Base-by-base conservation (phyloP, 345 rosid species). In the Sonneratia caseolaris region DNA sequence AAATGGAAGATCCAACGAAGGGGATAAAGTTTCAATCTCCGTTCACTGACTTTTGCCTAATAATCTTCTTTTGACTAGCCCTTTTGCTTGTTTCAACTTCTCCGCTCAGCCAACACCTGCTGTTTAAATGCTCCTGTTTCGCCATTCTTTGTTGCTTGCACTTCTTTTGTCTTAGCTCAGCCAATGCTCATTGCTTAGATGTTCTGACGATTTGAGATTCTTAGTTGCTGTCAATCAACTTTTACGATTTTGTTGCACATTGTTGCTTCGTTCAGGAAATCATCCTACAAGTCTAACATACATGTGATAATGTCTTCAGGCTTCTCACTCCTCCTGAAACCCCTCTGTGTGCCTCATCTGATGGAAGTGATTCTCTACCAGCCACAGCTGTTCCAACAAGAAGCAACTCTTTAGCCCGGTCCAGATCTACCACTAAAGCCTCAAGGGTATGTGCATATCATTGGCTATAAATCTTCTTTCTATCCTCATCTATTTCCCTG, bases 311-410 rank as follows among this genome's bases (percentile, higher is more conserved):
- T 76, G 66, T 79, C 69, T 40, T 48, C 73, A 95, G 99, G 99
- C 97, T 95, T 81, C 97, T 95, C 70, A 90, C 99, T 61, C 99
- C 99, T 74, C 99, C 99, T n/a, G 97, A 91, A 79, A 95, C 99
- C 77, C 99, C 99, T 32, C 91, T 90, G 53, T 82, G 80, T 82
- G 79, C 90, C 57, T 86, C 91, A 68, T 78, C 86, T 1, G 89
- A 84, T 56, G 91, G 88, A 70, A 79, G 66, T 38, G 92, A 86
- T 66, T 82, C 93, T 71, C 92, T 84, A 70, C 83, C 85, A 55
- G 74, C 83, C 42, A 53, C 79, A 2, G 81, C 79, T 36, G 91
- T 88, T 78, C 85, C 89, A 21, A 86, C 89, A 21, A 86, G 87
- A 82, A 77, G 79, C 74, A 77, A 80, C 76, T 81, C 93, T 65